A percentile compares a stretch with the other conserved stretches of the same genome.
Conservation (phyloP, 306 rosid genomes). For the Albizia julibrissin region DNA sequence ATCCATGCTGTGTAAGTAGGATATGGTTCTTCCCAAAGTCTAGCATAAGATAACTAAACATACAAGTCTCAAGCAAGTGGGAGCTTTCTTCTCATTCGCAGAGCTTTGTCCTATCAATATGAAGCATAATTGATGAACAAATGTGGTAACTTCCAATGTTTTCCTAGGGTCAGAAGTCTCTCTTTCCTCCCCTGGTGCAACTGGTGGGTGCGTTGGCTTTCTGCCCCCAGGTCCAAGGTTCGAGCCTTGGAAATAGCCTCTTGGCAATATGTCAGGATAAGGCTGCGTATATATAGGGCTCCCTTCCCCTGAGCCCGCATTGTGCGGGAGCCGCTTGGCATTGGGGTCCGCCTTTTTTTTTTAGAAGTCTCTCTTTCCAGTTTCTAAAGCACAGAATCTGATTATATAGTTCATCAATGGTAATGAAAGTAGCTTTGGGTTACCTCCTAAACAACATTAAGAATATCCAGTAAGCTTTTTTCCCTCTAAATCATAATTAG, state of each 20-base stretch:
- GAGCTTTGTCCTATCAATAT: neutral
- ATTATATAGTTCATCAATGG: constrained; percentile 4
- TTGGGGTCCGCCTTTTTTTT: too few relatives aligned
- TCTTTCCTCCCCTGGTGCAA: too few relatives aligned
- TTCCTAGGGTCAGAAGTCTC: neutral
- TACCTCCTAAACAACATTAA: neutral
- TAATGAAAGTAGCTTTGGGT: neutral
- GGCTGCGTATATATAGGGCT: too few relatives aligned
- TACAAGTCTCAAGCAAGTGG: neutral
- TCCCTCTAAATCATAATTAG: neutral
- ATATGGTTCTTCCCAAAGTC: neutral
- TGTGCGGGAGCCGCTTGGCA: too few relatives aligned
- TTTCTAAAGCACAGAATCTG: constrained; percentile 6
- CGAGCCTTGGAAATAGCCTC: too few relatives aligned
- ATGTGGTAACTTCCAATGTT: neutral
- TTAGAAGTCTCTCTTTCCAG: neutral
- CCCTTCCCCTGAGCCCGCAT: too few relatives aligned
- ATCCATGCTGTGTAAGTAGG: neutral
- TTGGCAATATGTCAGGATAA: too few relatives aligned
- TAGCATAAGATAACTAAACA: neutral
- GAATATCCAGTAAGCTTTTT: neutral
- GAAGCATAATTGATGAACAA: neutral
- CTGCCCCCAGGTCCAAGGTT: too few relatives aligned
- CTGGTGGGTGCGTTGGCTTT: too few relatives aligned
- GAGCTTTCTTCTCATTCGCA: neutral